Evolutionary conservation across 2,329 filamentous ascomycete species (phyloP), one percentile per base, ranked within the genome.

Genomic region (Aureobasidium sp.): DNA sequence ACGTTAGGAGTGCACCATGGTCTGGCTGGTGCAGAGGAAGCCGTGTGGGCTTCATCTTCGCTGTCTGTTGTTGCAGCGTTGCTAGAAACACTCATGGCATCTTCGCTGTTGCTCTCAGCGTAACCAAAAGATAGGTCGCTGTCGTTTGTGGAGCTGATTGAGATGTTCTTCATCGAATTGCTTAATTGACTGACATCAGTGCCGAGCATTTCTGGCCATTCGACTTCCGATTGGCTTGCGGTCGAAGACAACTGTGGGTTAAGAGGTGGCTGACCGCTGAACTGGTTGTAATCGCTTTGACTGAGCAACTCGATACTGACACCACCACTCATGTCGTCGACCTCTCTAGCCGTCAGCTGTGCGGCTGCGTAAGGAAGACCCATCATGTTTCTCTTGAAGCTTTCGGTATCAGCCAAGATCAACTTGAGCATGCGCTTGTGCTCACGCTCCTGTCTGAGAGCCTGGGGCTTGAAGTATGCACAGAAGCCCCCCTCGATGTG

Each of bases 401-500:
- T 50, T 7, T 67, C 65, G 2, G 67, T 68, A 23, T 69, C 66
- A 32, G 70, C 62, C 52, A 74, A 68, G 37, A 75, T 66, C 64
- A 72, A 65, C 1, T 72, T 76, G 58, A 80, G 70, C 44, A 84
- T 72, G 36, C 76, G 70, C 66, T 81, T 84, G 68, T 82, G 79
- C 17, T 78, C 74, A 26, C 82, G 75, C 51, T 80, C 74, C n/a
- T 74, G 74, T 17, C 76, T 69, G 63, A 84, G 82, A 13, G 79
- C 72, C 0, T 69, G 63, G 0, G 72, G 66, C 2, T 65, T 67
- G 64, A 84, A 80, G 2, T 69, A 70, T 0, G 65, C 52, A 67
- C 84, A 87, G 39, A 79, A 69, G 23, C 78, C 78, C 10, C 75
- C 73, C 66, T 86, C 83, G 23, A 86, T 76, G 66, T 87, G 84